phyloP scores from a whole-genome alignment of 768 basidiomycete genomes.

The Suillus fuscotomentosus region DNA sequence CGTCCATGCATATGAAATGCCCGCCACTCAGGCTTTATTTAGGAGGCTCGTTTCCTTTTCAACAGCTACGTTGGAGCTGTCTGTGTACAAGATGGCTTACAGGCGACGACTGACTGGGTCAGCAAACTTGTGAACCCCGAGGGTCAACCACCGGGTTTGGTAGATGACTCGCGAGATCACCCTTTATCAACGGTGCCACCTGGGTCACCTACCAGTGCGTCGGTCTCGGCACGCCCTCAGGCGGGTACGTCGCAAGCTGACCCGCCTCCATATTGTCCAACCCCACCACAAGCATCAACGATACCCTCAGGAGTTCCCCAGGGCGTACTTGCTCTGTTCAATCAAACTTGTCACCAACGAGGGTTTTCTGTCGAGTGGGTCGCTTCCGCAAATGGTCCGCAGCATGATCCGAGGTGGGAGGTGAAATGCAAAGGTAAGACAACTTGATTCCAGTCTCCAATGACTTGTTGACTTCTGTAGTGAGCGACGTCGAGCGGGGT shows the following conservation, averaged over 20 bases:
- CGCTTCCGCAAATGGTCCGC: conserved; percentile 44
- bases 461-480: conserved; percentile 29
- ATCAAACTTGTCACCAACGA: conserved; percentile 52
- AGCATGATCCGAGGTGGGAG: conserved; percentile 57
- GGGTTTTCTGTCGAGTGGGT: conserved; percentile 43
- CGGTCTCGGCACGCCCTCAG: conserved; percentile 12
- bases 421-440: conserved; percentile 52
- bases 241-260: conserved; percentile 10
- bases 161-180: conserved; percentile 6
- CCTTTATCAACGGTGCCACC: neutral
- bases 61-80: conserved; percentile 64
- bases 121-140: conserved; percentile 53
- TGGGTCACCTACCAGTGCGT: conserved; percentile 11
- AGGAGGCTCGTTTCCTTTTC: conserved; percentile 53
- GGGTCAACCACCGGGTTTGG: conserved; percentile 19
- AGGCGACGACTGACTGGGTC: conserved; percentile 54
- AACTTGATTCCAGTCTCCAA: neutral
- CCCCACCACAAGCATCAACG: conserved; percentile 10
- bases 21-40: too few species aligned
- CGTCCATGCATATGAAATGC: neutral
- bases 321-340: conserved; percentile 37
- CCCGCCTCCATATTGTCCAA: conserved; percentile 23
- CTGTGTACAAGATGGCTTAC: conserved; percentile 53
- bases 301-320: conserved; percentile 36
- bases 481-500: conserved; percentile 49